phyloP scores from a whole-genome alignment of 2,329 filamentous ascomycete species.

The Helminthosporium solani region DNA sequence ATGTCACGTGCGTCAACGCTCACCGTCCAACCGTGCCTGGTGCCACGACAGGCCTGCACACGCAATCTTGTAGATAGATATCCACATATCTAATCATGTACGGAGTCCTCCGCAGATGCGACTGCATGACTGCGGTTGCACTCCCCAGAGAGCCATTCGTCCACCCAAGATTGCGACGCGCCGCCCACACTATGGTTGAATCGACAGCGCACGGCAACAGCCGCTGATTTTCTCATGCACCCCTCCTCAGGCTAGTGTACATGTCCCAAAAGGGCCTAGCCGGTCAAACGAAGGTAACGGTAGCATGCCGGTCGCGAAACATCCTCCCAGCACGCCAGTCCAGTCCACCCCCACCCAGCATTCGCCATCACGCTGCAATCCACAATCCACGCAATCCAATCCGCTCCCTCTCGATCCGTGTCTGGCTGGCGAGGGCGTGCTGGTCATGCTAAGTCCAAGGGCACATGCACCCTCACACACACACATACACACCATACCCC shows the following conservation, averaged over 20 bases:
- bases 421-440: background rate
- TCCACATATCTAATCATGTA: too few relatives aligned
- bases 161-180: background rate
- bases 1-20: background rate
- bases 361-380: conserved; percentile 28
- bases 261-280: conserved; percentile 22
- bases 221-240: conserved; percentile 16
- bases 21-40: background rate
- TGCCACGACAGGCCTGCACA: background rate
- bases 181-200: conserved; percentile 28
- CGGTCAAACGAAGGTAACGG: conserved; percentile 31
- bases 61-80: conserved; percentile 3
- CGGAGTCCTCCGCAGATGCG: too few relatives aligned
- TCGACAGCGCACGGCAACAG: conserved; percentile 18
- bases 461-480: too few relatives aligned
- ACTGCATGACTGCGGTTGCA: conserved; percentile 13
- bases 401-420: background rate
- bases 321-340: too few relatives aligned
- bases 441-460: conserved; percentile 7
- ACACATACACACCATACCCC: conserved; percentile 17
- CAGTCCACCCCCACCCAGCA: too few relatives aligned
- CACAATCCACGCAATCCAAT: conserved; percentile 2
- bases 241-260: conserved; percentile 13
- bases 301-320: conserved; percentile 33
- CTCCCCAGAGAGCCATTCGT: background rate